Base-by-base conservation (phyloP, 176 grass and related monocot genomes). In the Aegilops sharonensis region DNA sequence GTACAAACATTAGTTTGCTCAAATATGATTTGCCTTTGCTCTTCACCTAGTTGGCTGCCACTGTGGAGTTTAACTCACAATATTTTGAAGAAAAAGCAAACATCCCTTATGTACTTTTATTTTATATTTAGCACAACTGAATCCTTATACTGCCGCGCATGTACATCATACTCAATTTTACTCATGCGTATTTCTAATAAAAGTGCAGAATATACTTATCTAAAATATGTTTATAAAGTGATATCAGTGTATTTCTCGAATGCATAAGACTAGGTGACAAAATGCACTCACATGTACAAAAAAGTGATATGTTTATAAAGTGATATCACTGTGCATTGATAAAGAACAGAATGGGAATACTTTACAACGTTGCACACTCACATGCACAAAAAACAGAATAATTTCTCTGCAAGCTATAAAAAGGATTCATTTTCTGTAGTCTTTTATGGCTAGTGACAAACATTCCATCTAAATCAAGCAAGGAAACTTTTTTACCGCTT, bases 381-480 rank as follows among this genome's bases (percentile, higher is more conserved):
- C 43, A 77, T 45, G 11, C 18, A 43, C 40, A 42, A 23, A 18
- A n/a, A 68, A 45, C 18, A 77, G 35, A 70, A 82, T 56, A 70
- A 6, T 17, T 70, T 35, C 31, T 6, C 5, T 3, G 2, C 36
- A 60, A 36, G 30, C 3, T 60, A 57, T 35, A 11, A 78, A 37
- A 60, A 37, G 32, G 31, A 76, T 23, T 21, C 20, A 61, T 78
- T 78, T 78, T 4, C 20, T 40, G 23, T 36, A 15, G 6, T 56
- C 21, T 45, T 63, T 29, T 82, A 25, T 70, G 40, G 3, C 24
- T 14, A 11, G 17, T 24, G 24, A 75, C 29, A 20, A 74, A 63
- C 3, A 62, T 27, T 75, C 43, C 56, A 84, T 56, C 40, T 70
- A 82, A 70, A 82, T 36, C 57, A 62, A 31, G 48, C 47, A 66